Evolutionary conservation across 2,329 filamentous ascomycete genomes (phyloP), one percentile per base, ranked within the genome.

Genomic region (Cladosporium austrohemisphaericum): DNA sequence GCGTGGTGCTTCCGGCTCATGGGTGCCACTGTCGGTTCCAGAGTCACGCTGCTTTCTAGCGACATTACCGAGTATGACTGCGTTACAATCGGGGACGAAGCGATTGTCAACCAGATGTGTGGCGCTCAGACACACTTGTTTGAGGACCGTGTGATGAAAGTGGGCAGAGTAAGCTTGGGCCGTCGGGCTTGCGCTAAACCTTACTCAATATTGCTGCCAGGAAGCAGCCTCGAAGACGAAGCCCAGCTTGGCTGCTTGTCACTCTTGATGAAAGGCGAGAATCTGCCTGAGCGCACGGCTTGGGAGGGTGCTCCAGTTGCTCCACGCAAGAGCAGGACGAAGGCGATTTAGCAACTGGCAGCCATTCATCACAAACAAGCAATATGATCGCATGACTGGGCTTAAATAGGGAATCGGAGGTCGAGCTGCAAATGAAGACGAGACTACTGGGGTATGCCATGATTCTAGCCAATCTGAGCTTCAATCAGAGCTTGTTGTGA

Each of bases 71-170:
- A 60, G 22, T 57, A 53, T 45, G 58, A 60, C 26, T 56, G 52
- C 22, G 56, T 60, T 18, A 54, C 49, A 5, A 57, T 60, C 20
- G 57, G 53, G 9, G 57, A 59, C 44, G 58, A 58, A 22, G 56
- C 56, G 3, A 55, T 57, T 26, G 36, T 58, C 23, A 55, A 58
- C 20, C 37, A 55, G 28, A 37, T 22, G 1, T 56, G 54, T 31
- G 57, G 54, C 3, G 52, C 55, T 3, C 57, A 60, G 29, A 59
- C 58, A 3, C 57, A 59, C 45, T 41, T 59, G 4, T 60, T 60
- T 44, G 57, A 60, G 35, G 58, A 60, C 29, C 52, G 58, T 11
- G 48, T 60, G n/a, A 58, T 60, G 58, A 59, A 59, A 32, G 50
- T 60, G 8, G 58, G 57, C 5, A 41, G 26, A 3, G 54, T 60